A percentile compares a stretch with the other conserved stretches of the same genome.
These are phyloP conservation scores for Tolypocladium capitatum DNA, from an alignment of 2,329 filamentous ascomycete genomes.

Conservation along the genomic window DNA sequence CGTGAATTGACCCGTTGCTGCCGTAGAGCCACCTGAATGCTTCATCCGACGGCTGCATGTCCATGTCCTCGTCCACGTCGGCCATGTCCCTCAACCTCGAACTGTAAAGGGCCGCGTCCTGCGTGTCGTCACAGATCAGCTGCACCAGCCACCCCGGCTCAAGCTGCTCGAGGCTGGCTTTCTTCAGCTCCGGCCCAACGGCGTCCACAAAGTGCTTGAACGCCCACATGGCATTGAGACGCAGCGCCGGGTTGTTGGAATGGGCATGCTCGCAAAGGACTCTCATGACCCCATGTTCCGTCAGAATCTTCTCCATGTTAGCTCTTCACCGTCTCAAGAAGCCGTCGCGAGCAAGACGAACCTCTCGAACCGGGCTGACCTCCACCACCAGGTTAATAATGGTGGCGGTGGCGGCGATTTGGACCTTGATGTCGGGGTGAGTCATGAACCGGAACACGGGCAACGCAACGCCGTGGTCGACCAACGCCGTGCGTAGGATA, in stretches of 20 bases:
- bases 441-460: conserved; percentile 65
- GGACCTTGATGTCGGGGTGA: conserved; percentile 63
- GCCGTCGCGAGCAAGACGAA: conserved; percentile 20
- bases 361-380: conserved; percentile 82
- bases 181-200: conserved; percentile 58
- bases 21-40: conserved; percentile 23
- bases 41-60: conserved; percentile 38
- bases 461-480: conserved; percentile 70
- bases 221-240: conserved; percentile 82
- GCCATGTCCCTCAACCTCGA: conserved; percentile 15
- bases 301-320: conserved; percentile 44
- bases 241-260: conserved; percentile 63
- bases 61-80: conserved; percentile 44
- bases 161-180: conserved; percentile 63
- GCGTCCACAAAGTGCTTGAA: conserved; percentile 79
- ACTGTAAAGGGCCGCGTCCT: conserved; percentile 35
- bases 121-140: conserved; percentile 54
- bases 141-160: conserved; percentile 69
- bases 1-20: conserved; percentile 16
- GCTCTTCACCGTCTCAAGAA: conserved; percentile 2
- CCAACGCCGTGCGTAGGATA: conserved; percentile 70
- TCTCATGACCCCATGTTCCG: conserved; percentile 60
- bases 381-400: conserved; percentile 78
- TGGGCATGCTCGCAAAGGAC: conserved; percentile 75
- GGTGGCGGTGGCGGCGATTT: conserved; percentile 72